Evolutionary conservation across 2,329 filamentous ascomycete species (phyloP), one percentile per base, ranked within the genome.

Genomic region (Mycosphaerelloides madeirae): DNA sequence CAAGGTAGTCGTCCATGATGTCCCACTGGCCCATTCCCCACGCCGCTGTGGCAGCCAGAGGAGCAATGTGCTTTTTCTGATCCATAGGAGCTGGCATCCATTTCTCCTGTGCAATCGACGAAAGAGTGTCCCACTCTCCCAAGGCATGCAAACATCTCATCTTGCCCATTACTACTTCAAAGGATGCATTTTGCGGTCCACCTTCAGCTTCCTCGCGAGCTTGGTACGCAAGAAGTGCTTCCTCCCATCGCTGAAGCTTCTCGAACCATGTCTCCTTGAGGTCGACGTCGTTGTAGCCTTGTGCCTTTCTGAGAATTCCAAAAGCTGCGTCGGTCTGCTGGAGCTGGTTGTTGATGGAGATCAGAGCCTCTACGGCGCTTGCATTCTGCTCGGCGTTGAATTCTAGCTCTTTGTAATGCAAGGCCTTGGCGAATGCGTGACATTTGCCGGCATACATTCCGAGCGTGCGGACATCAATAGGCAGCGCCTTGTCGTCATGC

Each of bases 291-390:
- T 87, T 87, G 66, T 97, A 98, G 33, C 88, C 81, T 66, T 98
- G 93, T 7, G 93, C 93, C 69, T 95, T 95, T 39, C 93, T 83
- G 45, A 99, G 75, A 49, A 99, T 99, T 67, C 93, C 93, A 57
- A 99, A 97, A 32, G 93, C 94, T 25, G 93, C 94, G 68, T 99
- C 93, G 77, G 93, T 96, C 65, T 99, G 93, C 65, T 98, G 93
- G 6, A 99, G 78, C 65, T 98, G 91, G 63, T 99, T 98, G 70
- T 99, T 99, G 73, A 99, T 98, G 52, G 91, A 93, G 58, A 99
- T 99, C 48, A 99, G 74, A 6, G 94, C 94, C 68, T 99, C 93
- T 1, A 98, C 93, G 2, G 91, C 90, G 46, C 86, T 87, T 14
- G 89, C 88, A 64, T 91, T 97, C 65, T 97, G 93, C 64, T 98